Evolutionary conservation across 345 rosid species (phyloP), one percentile per base, ranked within the genome.

Genomic region (Bruguiera parviflora): DNA sequence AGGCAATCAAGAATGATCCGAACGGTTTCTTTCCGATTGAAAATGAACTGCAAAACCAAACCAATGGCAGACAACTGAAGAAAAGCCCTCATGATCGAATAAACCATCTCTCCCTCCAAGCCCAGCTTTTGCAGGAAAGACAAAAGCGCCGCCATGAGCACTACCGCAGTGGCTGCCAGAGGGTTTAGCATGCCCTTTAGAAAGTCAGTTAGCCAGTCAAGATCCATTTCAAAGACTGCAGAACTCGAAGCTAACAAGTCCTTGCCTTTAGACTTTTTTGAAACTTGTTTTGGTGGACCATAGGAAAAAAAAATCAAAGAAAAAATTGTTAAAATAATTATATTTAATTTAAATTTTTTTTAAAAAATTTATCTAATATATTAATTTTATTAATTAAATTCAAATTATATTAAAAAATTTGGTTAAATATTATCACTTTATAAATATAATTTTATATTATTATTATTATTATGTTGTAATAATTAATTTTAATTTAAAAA

Each of bases 21-120:
- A 10, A 59, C 71, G 32, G 66, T n/a, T 60, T 84, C 81, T 1
- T 85, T 69, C 55, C 81, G 88, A 31, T 47, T 77, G 49, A 94
- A 94, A 70, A 94, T 91, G 85, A 94, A 89, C 65, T 91, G 90
- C 72, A 94, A 87, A 72, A 94, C 96, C 63, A 94, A 94, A 15
- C 96, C 97, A 65, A 94, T 88, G 4, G 89, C 64, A 11, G 96
- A 94, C 27, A 91, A 88, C 76, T 91, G 98, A 73, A 89, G 80
- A 80, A 94, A 94, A 4, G 96, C 86, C 32, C 95, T 77, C 35
- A 83, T 31, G 68, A 89, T 84, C 27, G 96, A 83, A 74, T 89
- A 94, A 18, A 82, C 31, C 93, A 94, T 94, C 72, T 91, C 98
- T n/a, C 82, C 73, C 61, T 86, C 97, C 69, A 94, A 64, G 16